A percentile compares a stretch with the other conserved stretches of the same genome.
Conservation (phyloP, 139 green algal species). For the Marvania coccoides region DNA sequence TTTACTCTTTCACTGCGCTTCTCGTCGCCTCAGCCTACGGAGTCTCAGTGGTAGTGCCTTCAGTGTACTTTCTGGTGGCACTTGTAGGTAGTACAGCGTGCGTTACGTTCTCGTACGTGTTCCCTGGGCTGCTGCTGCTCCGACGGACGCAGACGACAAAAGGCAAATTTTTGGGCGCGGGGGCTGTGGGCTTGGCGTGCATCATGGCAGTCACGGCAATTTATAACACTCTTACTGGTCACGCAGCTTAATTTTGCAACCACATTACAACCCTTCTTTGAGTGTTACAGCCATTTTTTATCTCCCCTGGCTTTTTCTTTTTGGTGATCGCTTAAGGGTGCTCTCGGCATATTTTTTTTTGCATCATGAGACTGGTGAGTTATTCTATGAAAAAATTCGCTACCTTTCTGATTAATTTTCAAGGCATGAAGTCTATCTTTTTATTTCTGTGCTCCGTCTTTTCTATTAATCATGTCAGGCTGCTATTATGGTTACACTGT, state of each 20-base stretch:
- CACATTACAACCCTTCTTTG: too few species aligned
- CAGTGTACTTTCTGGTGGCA: slow-evolving; percentile 11
- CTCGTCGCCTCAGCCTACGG: slow-evolving; percentile 10
- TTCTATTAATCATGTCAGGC: too few species aligned
- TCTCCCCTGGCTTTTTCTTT: too few species aligned
- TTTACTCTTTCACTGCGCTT: background rate
- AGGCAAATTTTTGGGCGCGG: background rate
- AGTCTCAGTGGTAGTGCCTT: slow-evolving; percentile 18
- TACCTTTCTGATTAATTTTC: too few species aligned
- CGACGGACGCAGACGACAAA: background rate
- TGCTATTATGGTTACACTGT: too few species aligned
- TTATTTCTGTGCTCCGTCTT: too few species aligned
- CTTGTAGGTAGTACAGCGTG: slow-evolving; percentile 26
- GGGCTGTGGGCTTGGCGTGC: background rate
- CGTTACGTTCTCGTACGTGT: slow-evolving; percentile 29
- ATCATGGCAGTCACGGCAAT: background rate
- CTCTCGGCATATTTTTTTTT: background rate
- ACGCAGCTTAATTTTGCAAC: background rate
- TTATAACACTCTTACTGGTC: background rate
- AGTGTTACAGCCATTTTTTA: too few species aligned
- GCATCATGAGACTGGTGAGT: too few species aligned
- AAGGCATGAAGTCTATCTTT: too few species aligned
- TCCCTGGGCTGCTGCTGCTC: background rate
- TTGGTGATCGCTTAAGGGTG: too few species aligned
- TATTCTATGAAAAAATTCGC: too few species aligned